These are phyloP conservation scores for Torulaspora gathmanii DNA, from an alignment of 805 yeast genomes.

Conservation along the genomic window DNA sequence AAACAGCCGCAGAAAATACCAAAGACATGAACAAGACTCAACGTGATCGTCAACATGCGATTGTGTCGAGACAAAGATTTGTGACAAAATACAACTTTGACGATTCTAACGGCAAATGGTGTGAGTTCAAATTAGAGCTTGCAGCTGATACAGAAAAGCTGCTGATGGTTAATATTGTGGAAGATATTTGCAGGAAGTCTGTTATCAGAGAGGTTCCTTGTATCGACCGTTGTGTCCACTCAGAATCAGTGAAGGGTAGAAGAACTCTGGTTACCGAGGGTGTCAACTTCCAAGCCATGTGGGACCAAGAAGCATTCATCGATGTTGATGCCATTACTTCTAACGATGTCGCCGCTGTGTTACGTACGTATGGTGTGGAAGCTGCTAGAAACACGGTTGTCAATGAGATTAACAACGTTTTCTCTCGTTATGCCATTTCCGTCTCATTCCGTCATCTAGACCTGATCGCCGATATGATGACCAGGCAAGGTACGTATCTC, in stretches of 20 bases:
- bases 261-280: constrained; percentile 92
- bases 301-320: constrained; percentile 93
- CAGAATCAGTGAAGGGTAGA: constrained; percentile 62
- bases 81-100: constrained; percentile 84
- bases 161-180: constrained; percentile 95
- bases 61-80: constrained; percentile 65
- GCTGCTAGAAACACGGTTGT: constrained; percentile 98
- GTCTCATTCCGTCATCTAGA: constrained; percentile 94
- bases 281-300: constrained; percentile 94
- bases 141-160: constrained; percentile 85
- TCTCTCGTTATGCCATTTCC: constrained; percentile 91
- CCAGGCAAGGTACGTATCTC: constrained; percentile 93
- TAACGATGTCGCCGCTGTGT: constrained; percentile 87
- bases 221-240: constrained; percentile 91
- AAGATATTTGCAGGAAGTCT: constrained; percentile 80
- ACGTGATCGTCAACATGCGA: constrained; percentile 79
- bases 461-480: constrained; percentile 97
- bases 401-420: constrained; percentile 90
- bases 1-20: constrained; percentile 26
- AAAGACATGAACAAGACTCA: constrained; percentile 53
- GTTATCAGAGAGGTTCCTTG: constrained; percentile 89
- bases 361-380: constrained; percentile 93
- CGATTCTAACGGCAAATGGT: constrained; percentile 85
- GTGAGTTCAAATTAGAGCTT: constrained; percentile 80
- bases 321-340: constrained; percentile 86